A percentile compares a stretch with the other conserved stretches of the same genome.
Evolutionary conservation across 1,139 yeast genomes (phyloP).

Genomic region (Geotrichum citri-aurantii): DNA sequence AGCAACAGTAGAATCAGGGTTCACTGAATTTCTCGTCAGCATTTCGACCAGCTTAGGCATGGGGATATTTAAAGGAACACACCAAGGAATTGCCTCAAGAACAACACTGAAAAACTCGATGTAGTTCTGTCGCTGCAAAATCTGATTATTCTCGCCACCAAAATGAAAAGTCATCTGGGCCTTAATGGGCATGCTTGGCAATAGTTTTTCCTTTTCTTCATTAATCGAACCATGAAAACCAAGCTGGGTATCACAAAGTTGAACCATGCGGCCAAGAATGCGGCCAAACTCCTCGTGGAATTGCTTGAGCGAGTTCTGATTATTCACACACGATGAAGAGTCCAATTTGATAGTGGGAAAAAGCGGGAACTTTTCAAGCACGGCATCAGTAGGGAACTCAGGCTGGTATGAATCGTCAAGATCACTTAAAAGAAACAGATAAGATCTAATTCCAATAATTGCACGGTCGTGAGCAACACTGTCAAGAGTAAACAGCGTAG

Average conservation of each 20-base stretch:
- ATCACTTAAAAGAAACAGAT: conserved; percentile 63
- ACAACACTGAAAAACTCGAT: conserved; percentile 64
- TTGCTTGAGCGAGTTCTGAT: conserved; percentile 28
- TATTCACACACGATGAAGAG: conserved; percentile 16
- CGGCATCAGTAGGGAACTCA: conserved; percentile 54
- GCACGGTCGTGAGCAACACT: conserved; percentile 62
- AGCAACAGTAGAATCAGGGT: conserved; percentile 56
- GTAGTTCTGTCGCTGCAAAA: conserved; percentile 35
- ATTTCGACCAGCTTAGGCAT: conserved; percentile 65
- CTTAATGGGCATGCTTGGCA: conserved; percentile 16
- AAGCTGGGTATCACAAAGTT: conserved; percentile 48
- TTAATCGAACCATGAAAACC: conserved; percentile 26
- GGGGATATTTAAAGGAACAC: conserved; percentile 48
- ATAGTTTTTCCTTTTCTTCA: conserved; percentile 22
- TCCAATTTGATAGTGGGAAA: conserved; percentile 15
- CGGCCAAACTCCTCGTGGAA: conserved; percentile 70
- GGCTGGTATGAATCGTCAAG: conserved; percentile 55
- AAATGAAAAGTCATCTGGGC: conserved; percentile 49
- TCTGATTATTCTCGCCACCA: conserved; percentile 31
- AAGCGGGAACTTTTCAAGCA: conserved; percentile 15
- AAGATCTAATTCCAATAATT: conserved; percentile 64
- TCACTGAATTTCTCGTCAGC: conserved; percentile 69
- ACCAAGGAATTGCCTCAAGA: conserved; percentile 66
- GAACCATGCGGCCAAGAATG: conserved; percentile 53
- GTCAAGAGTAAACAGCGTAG: conserved; percentile 44